phyloP scores from a whole-genome alignment of 192 early-diverging fungal genomes.

The Chytriomyces confervae region DNA sequence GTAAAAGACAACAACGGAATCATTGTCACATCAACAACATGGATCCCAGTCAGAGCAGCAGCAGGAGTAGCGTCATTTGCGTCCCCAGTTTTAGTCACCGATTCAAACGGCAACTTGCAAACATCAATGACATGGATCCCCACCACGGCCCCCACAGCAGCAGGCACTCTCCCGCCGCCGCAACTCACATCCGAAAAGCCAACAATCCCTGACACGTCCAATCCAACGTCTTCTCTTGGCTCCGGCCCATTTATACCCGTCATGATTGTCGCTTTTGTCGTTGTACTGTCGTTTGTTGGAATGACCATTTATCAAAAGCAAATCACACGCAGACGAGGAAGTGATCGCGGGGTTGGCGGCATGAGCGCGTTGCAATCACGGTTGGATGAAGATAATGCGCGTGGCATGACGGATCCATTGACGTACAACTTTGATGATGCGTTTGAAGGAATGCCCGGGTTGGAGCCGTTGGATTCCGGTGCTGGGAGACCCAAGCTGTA shows the following conservation, averaged over 20 bases:
- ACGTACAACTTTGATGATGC: not conserved
- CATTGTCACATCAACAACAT: not conserved
- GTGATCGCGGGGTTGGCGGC: not conserved
- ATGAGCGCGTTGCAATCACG: not conserved
- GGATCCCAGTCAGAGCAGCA: not conserved
- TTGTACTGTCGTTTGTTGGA: not conserved
- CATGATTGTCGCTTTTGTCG: not conserved
- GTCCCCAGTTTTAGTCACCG: not conserved
- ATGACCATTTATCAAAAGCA: constrained; percentile 1
- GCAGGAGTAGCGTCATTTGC: not conserved
- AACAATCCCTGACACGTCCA: not conserved
- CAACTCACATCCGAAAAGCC: not conserved
- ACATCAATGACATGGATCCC: not conserved
- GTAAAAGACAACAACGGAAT: not conserved
- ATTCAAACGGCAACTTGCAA: not conserved
- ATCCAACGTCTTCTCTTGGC: not conserved
- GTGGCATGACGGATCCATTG: not conserved
- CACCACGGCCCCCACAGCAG: not conserved
- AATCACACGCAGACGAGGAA: not conserved
- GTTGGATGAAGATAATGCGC: not conserved
- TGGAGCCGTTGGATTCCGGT: not conserved
- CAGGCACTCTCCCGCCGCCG: not conserved
- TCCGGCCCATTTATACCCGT: not conserved
- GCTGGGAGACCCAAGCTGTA: not conserved
- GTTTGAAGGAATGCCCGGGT: not conserved